Conservation (phyloP, 2,329 filamentous ascomycete species). For the Aspergillus floridensis region DNA sequence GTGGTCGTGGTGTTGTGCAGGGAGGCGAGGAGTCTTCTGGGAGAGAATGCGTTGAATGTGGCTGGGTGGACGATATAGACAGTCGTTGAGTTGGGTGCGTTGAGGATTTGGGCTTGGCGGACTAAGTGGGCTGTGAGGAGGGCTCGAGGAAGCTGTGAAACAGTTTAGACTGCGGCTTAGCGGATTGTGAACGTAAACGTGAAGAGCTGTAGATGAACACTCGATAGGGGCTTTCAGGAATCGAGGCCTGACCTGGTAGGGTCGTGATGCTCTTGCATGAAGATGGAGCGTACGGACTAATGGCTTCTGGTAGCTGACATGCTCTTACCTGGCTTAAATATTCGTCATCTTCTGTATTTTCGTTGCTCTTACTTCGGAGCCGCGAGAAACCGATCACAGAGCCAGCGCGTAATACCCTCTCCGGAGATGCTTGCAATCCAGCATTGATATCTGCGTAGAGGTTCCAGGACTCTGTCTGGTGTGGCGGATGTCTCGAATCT, state of each 20-base stretch:
- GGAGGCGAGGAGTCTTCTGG: conserved; percentile 29
- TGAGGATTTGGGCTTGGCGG: neutral
- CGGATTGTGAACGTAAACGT: too few relatives aligned
- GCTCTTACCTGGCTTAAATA: conserved; percentile 31
- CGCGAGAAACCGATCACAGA: conserved; percentile 35
- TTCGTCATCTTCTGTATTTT: conserved; percentile 24
- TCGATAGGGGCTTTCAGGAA: neutral
- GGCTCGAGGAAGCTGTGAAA: conserved; percentile 29
- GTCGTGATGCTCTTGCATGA: neutral
- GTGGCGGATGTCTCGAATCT: neutral
- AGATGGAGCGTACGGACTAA: too few relatives aligned
- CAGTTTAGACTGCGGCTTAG: neutral
- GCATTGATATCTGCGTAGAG: conserved; percentile 24
- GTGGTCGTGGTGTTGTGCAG: conserved; percentile 19
- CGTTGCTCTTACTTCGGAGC: conserved; percentile 21
- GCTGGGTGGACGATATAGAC: conserved; percentile 37
- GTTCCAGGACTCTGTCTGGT: conserved; percentile 22
- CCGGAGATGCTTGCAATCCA: conserved; percentile 16
- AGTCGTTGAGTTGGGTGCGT: conserved; percentile 14
- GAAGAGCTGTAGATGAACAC: neutral
- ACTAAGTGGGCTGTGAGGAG: conserved; percentile 26
- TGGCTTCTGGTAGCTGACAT: too few relatives aligned
- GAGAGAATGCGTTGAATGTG: conserved; percentile 30
- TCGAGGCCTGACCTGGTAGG: neutral
- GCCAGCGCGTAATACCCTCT: conserved; percentile 28